phyloP scores from a whole-genome alignment of 2,329 filamentous ascomycete species.

The Fusarium mangiferae region DNA sequence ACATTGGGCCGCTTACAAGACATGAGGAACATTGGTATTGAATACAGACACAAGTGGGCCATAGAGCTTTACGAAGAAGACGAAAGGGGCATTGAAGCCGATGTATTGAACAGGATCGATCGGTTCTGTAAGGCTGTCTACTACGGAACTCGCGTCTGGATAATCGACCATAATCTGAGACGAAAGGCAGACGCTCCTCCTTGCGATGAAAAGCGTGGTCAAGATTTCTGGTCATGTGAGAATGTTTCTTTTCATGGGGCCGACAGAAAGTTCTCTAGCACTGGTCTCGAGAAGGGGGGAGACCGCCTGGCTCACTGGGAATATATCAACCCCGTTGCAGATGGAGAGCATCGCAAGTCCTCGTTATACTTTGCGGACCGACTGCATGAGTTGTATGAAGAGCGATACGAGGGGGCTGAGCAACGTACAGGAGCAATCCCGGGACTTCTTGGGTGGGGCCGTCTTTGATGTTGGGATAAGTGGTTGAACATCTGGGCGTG shows the following conservation, averaged over 20 bases:
- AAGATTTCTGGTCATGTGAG: accelerated
- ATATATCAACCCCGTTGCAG: not conserved
- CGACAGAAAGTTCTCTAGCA: not conserved
- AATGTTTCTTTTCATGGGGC: not conserved
- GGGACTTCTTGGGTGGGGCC: not conserved
- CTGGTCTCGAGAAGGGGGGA: not conserved
- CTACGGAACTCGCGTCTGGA: not conserved
- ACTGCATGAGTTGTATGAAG: accelerated
- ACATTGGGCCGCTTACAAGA: accelerated
- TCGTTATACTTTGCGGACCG: not conserved
- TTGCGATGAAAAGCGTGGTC: not conserved
- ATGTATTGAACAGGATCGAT: not conserved
- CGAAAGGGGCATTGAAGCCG: not conserved
- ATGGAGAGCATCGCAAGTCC: not conserved
- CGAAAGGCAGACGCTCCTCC: not conserved
- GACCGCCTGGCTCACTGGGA: not conserved
- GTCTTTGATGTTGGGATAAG: not conserved
- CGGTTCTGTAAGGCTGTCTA: accelerated
- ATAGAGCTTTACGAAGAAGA: not conserved
- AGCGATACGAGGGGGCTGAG: too few species aligned
- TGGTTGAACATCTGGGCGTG: not conserved
- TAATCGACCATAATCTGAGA: not conserved
- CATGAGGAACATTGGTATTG: not conserved
- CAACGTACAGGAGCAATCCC: not conserved
- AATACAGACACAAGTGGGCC: not conserved